Evolutionary conservation across 1,284 basidiomycete species (phyloP).

Genomic region (Filobasidium uniguttulatum): DNA sequence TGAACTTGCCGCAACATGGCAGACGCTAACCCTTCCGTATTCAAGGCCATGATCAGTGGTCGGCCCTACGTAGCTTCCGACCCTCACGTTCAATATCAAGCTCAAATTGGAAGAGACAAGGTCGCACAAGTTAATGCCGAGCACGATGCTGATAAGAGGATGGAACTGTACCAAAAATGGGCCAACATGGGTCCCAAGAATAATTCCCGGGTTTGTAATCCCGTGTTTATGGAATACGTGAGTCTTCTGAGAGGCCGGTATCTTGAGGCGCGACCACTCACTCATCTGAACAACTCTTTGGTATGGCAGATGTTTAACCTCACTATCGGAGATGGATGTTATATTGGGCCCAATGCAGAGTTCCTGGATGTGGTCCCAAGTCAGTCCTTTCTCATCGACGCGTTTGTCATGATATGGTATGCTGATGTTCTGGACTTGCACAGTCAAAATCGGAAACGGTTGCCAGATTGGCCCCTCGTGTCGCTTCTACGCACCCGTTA

Average conservation of each 20-base stretch:
- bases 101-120: constrained; percentile 13
- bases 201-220: constrained; percentile 14
- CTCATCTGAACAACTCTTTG: too few species aligned
- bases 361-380: constrained; percentile 32
- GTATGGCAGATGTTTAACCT: neutral
- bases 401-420: neutral
- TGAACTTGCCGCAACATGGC: neutral
- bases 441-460: constrained; percentile 1
- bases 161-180: constrained; percentile 18
- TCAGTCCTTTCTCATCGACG: constrained; percentile 16
- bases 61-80: constrained; percentile 25
- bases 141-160: constrained; percentile 16
- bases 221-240: constrained; percentile 31
- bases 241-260: constrained; percentile 14
- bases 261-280: too few species aligned
- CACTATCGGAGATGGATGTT: constrained; percentile 23
- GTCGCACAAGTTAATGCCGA: constrained; percentile 20
- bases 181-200: constrained; percentile 15
- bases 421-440: neutral
- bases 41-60: constrained; percentile 23
- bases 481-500: constrained; percentile 22
- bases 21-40: constrained; percentile 12
- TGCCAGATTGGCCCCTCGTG: neutral
- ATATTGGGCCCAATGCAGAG: constrained; percentile 27
- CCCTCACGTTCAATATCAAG: constrained; percentile 22